Percentiles rank a stretch among this genome's conserved stretches.
Conservation (phyloP, 169 alveolate species). For the Plasmodium ovale region DNA sequence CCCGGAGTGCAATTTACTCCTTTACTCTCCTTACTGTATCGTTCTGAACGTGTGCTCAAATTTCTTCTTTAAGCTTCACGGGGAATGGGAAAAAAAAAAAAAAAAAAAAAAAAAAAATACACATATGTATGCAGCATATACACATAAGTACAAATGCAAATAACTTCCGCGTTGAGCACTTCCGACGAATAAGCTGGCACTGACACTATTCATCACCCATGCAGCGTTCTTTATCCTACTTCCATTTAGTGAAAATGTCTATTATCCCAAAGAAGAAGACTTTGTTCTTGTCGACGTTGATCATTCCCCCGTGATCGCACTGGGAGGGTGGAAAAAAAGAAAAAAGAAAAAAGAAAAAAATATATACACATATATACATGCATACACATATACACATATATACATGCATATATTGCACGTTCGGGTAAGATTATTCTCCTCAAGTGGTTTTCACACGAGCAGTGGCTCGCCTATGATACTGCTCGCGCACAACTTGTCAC, state of each 20-base stretch:
- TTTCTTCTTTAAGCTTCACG: slow-evolving; percentile 45
- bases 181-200: too few relatives aligned
- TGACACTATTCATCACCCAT: too few relatives aligned
- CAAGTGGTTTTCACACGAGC: too few relatives aligned
- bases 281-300: slow-evolving; percentile 61
- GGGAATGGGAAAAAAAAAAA: not conserved
- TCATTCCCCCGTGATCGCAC: slow-evolving; percentile 68
- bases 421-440: too few relatives aligned
- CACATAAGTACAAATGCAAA: not conserved
- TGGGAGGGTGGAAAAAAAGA: not conserved
- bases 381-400: not conserved
- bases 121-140: not conserved
- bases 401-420: not conserved
- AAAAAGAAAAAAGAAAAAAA: not conserved
- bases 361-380: not conserved
- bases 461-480: not conserved
- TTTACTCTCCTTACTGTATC: slow-evolving; percentile 29
- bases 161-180: not conserved
- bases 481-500: not conserved
- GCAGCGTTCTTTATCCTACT: slow-evolving; percentile 28
- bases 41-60: slow-evolving; percentile 58
- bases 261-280: slow-evolving; percentile 83
- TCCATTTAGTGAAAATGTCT: slow-evolving; percentile 84
- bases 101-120: not conserved
- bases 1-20: not conserved